A percentile compares a stretch with the other conserved stretches of the same genome.
Evolutionary conservation across 2,329 filamentous ascomycete genomes (phyloP).

Genomic region (Apiospora pterosperma): DNA sequence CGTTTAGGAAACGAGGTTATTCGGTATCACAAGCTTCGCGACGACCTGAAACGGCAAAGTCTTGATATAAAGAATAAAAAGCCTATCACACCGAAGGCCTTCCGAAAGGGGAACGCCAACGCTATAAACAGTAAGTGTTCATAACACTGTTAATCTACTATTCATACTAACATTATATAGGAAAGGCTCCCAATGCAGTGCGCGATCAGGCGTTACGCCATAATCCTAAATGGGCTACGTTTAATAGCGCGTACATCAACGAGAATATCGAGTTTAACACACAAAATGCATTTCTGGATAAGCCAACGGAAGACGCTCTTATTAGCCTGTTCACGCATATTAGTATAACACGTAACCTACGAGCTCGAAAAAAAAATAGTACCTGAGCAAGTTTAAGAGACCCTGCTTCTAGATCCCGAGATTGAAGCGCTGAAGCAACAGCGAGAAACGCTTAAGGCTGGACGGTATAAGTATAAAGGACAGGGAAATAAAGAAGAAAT

Average conservation of each 20-base stretch:
- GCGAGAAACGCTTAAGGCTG: constrained; percentile 20
- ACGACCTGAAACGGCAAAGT: constrained; percentile 23
- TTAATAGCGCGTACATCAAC: constrained; percentile 26
- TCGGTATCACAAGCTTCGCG: constrained; percentile 21
- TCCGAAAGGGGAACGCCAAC: constrained; percentile 18
- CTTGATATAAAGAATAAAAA: constrained; percentile 17
- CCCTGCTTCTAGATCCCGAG: constrained; percentile 20
- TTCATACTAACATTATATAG: constrained; percentile 6
- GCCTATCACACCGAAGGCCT: constrained; percentile 12
- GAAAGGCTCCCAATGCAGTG: constrained; percentile 21
- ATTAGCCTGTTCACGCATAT: constrained; percentile 19
- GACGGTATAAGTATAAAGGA: constrained; percentile 19
- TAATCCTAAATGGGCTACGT: constrained; percentile 23
- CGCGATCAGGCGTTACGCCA: constrained; percentile 26
- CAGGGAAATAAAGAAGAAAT: constrained; percentile 20
- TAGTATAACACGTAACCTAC: constrained; percentile 23
- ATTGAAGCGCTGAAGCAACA: constrained; percentile 19
- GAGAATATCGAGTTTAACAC: constrained; percentile 25
- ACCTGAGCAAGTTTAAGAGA: constrained; percentile 23
- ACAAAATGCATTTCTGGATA: constrained; percentile 24
- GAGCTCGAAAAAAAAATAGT: constrained; percentile 24
- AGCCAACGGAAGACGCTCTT: constrained; percentile 17
- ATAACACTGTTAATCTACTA: neutral
- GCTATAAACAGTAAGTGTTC: constrained; percentile 17
- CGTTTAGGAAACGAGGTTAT: constrained; percentile 14